Evolutionary conservation across 1,284 basidiomycete genomes (phyloP), one percentile per base, ranked within the genome.

Genomic region (Cutaneotrichosporon sp.): DNA sequence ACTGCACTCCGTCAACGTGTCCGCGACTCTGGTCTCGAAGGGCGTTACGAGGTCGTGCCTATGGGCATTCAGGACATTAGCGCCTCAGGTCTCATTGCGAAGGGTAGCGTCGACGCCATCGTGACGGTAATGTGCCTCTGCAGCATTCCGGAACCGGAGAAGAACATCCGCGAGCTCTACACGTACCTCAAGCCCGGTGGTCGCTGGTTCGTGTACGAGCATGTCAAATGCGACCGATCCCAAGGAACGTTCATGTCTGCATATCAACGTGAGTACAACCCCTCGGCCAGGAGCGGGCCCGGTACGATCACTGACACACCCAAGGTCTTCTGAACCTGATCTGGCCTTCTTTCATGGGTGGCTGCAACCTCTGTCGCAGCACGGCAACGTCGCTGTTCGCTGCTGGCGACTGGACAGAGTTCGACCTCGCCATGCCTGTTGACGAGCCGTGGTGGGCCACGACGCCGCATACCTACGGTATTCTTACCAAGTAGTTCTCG

Each of bases 101-200:
- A 65, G 57, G 64, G 50, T 21, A 63, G 62, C 53, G 57, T 68
- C 56, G 66, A 68, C 62, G 47, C 56, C 26, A 64, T 68, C 34
- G 66, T 56, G 16, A 68, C 64, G 9, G 40, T 68, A 14, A 56
- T 68, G 34, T 65, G 64, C 34, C 60, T 68, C 13, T 68, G 66
- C 62, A 61, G 56, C 42, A 68, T 68, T 34, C 66, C 66, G 6
- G 64, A 68, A 9, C 66, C 59, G 2, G 62, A 63, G 34, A 58
- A 58, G 56, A 68, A 68, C 56, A 56, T 68, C 47, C 51, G 53
- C 40, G 66, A 63, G 61, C 64, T 68, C 16, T 68, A 68, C 64
- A 22, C 31, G n/a, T 68, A 68, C 40, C 66, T 68, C 62, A 65
- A 65, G 32, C 66, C 66, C 22, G 64, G 66, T 2, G 66, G 66